Base-by-base conservation (phyloP, 2,329 filamentous ascomycete species). In the Phaeosphaeriaceae sp. region DNA sequence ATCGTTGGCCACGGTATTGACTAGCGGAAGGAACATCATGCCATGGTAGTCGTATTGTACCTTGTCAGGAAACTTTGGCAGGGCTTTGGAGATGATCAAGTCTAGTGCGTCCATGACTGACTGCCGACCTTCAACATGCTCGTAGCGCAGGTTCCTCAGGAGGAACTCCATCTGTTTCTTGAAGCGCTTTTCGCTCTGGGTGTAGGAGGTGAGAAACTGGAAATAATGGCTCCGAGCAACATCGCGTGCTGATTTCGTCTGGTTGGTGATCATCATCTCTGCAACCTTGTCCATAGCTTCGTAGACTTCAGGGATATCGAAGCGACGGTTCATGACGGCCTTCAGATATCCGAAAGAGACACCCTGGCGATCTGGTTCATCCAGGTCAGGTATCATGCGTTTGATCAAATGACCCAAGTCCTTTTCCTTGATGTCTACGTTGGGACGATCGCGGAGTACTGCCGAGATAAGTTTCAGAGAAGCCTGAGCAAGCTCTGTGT, bases 271-370 rank as follows among this genome's bases (percentile, higher is more conserved):
- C 93, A 98, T 98, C 75, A 97, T 90, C 3, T 87, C 89, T 48
- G 92, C 92, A 1, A 76, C 72, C 69, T 93, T 89, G 74, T 99
- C 95, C 62, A 97, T 86, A 9, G 91, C 89, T 72, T 98, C 94
- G 73, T 99, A 99, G 27, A 99, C 89, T 44, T 90, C 86, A 0
- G 93, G 89, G 7, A 96, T 93, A 69, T 97, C 86, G 45, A 98
- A 84, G 73, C 91, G 94, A 19, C 93, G 88, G 53, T 91, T 90
- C 72, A 99, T 86, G 24, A 98, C 88, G 0, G 92, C 91, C 44
- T 93, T 90, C 57, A 99, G 80, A 78, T 99, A 98, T 71, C 92
- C 96, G 81, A 99, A 99, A 0, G 92, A 95, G 44, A 97, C 88
- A 66, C 96, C 93, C 62, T 97, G 92, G 60, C 93, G 89, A 64